phyloP scores from a whole-genome alignment of 2,329 filamentous ascomycete species.

The Geosmithia flava region DNA sequence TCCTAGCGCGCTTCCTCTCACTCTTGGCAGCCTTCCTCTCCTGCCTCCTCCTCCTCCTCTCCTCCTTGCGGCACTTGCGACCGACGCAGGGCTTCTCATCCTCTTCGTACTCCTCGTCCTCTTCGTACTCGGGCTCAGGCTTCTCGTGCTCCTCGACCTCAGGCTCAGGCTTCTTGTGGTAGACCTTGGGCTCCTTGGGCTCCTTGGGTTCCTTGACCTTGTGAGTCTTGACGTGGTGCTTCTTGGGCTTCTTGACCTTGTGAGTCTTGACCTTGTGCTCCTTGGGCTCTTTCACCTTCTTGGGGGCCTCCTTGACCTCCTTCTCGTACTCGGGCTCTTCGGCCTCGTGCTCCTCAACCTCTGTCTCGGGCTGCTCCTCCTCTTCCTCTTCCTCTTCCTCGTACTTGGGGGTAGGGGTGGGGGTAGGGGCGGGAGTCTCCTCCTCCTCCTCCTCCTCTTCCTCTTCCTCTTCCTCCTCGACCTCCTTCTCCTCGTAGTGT shows the following conservation, averaged over 20 bases:
- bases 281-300: background rate
- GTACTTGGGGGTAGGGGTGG: background rate
- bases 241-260: background rate
- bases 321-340: background rate
- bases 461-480: background rate
- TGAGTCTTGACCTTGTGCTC: background rate
- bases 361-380: background rate
- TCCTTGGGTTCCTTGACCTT: background rate
- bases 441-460: background rate
- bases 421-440: background rate
- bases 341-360: background rate
- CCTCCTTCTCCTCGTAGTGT: constrained; percentile 3
- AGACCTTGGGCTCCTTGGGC: background rate
- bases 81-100: background rate
- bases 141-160: constrained; percentile 1
- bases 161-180: background rate
- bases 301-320: constrained; percentile 1
- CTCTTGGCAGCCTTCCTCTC: too few relatives aligned
- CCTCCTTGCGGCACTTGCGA: too few relatives aligned
- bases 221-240: background rate
- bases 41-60: too few relatives aligned
- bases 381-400: background rate
- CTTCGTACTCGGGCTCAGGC: background rate
- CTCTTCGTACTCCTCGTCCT: background rate
- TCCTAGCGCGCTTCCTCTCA: too few relatives aligned